Evolutionary conservation across 176 grass and related monocot species (phyloP), one percentile per base, ranked within the genome.

Genomic region (Guadua angustifolia): DNA sequence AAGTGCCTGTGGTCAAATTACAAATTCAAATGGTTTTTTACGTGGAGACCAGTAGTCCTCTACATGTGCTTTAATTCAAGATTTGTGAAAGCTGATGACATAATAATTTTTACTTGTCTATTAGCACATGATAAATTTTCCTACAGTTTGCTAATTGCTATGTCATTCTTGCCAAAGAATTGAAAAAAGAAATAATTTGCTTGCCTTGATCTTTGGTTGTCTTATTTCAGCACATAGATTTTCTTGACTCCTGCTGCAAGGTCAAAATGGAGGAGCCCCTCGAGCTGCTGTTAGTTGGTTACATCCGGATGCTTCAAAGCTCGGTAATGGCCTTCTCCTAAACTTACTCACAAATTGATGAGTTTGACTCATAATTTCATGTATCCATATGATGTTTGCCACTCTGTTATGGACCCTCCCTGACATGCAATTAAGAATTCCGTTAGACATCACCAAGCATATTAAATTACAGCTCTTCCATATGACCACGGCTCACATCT

Each of bases 271-370:
- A 83, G 40, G 36, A 85, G 35, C 38, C 66, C 17, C 18, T 98
- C 60, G 79, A 91, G 50, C 60, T 95, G 47, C 67, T 95, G 15
- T 29, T 93, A 25, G 53, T 92, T 90, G 95, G 92, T 52, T 95
- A 98, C 75, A 84, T 95, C 21, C 75, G 90, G 83, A 88, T 84
- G 82, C 84, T 93, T 9, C 66, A 82, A 88, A 87, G 72, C 79
- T 52, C 76, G 75, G 95, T 98, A 88, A 52, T 73, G 67, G n/a
- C 26, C 38, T 72, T 59, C 38, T 81, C 25, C 46, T 69, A 14
- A 43, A 66, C 42, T 40, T 77, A 49, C 26, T 26, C 42, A n/a
- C 9, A 42, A 39, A 36, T 57, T 75, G 1, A 14, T 76, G 45
- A 51, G 59, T 45, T 45, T 21, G 19, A 71, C 17, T 58, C 6